Evolutionary conservation across 2,329 filamentous ascomycete species (phyloP).

Genomic region (Fusarium devonianum): DNA sequence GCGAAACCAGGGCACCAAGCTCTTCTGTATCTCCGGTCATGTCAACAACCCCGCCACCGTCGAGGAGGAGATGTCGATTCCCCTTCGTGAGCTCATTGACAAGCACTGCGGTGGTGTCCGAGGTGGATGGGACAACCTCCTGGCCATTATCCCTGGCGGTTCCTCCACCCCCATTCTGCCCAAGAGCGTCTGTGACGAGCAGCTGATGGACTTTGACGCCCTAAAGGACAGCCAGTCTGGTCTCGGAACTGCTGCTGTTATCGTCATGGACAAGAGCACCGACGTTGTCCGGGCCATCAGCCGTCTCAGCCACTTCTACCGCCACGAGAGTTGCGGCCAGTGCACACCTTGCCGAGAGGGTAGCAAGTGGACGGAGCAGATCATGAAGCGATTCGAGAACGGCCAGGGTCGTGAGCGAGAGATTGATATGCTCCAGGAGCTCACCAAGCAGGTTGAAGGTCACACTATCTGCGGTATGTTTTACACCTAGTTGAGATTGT

Average conservation of each 20-base stretch:
- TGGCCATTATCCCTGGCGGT: slow-evolving; percentile 93
- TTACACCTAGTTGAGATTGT: too few relatives aligned
- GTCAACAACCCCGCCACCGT: slow-evolving; percentile 99
- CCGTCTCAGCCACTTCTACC: slow-evolving; percentile 94
- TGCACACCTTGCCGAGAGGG: slow-evolving; percentile 99
- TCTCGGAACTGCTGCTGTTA: slow-evolving; percentile 95
- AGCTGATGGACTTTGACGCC: slow-evolving; percentile 98
- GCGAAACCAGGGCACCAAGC: slow-evolving; percentile 95
- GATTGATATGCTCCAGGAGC: slow-evolving; percentile 99
- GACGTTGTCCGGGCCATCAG: slow-evolving; percentile 95
- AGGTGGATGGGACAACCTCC: slow-evolving; percentile 97
- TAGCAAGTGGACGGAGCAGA: slow-evolving; percentile 98
- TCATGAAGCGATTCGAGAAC: slow-evolving; percentile 95
- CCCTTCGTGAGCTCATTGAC: slow-evolving; percentile 93
- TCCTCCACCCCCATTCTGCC: slow-evolving; percentile 96
- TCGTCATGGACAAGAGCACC: slow-evolving; percentile 98
- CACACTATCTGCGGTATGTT: slow-evolving; percentile 94
- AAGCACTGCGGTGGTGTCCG: slow-evolving; percentile 97
- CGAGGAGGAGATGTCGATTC: slow-evolving; percentile 99
- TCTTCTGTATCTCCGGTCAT: slow-evolving; percentile 97
- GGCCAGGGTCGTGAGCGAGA: slow-evolving; percentile 88
- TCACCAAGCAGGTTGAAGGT: slow-evolving; percentile 99
- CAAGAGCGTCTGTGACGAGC: slow-evolving; percentile 87
- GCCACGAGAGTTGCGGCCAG: slow-evolving; percentile 97
- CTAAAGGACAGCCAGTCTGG: slow-evolving; percentile 98